Base-by-base conservation (phyloP, 78 protist species). In the slime mould (Dictyostelium discoideum) region DNA sequence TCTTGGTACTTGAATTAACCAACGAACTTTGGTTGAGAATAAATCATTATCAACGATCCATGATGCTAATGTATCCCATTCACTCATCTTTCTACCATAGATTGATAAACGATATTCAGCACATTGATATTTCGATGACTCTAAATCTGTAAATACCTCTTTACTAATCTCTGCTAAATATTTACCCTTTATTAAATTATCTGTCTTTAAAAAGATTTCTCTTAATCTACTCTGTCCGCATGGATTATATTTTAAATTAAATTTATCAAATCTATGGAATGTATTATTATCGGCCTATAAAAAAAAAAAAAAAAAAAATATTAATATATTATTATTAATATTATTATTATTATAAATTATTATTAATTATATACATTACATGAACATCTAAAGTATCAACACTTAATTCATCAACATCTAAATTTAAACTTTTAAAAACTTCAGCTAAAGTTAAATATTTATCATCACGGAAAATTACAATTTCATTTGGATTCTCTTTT, bases 1-100 rank as follows among this genome's bases (percentile, higher is more conserved):
- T 11, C 99, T 95, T 26, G 99, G 99, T 16, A 99, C 92, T 96
- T 99, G 99, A 63, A 99, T 96, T 72, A 99, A 37, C 99, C 99
- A 99, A 65, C 99, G 69, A 63, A 87, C 92, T 88, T 99, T 98
- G 22, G 88, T 89, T 14, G 97, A 96, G 86, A 77, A 92, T 42
- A 99, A 60, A 20, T 77, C 46, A 95, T 98, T 94, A 83, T 86
- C 94, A 44, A 7, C 39, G 24, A 99, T 10, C 99, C 99, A 99
- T 6, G 6, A 22, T 10, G 99, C 99, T 14, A 99, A 97, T 54
- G 87, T 42, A 57, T 83, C 92, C 99, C 99, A 99, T 92, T 99
- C 99, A 60, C 78, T 26, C 77, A 16, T 84, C 57, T 93, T 93
- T 77, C 96, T 93, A 14, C 99, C 99, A 95, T 99, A 99, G 86